Evolutionary conservation across 768 basidiomycete genomes (phyloP), one percentile per base, ranked within the genome.

Genomic region (Rhizopogon rudus): DNA sequence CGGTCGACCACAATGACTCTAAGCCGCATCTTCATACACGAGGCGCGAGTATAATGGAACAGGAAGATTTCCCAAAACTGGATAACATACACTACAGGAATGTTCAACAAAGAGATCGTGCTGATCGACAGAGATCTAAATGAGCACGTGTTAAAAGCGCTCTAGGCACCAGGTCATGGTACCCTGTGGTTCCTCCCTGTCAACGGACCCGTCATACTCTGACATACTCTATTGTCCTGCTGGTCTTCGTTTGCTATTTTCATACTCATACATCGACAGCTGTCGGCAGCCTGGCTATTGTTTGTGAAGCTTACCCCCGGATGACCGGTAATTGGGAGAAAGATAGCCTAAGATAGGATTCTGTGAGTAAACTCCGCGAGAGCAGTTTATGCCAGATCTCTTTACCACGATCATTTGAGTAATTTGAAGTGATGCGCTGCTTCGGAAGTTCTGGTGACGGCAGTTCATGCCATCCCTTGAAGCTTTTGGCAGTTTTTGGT

Each of bases 321-420:
- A 6, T 13, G 16, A 6, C 52, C 52, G 31, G 5, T 43, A 20
- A 22, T 53, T 44, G 40, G 52, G 52, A 41, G 44, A 35, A 13
- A 13, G 35, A 13, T 35, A 35, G 12, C 35, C 35, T 12, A 37
- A 37, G 35, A 13, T 37, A 35, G 35, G 4, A 35, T 12, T 13
- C 1, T 40, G 7, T 44, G 25, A 9, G 17, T 35, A 37, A 25
- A 64, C 60, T 64, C 67, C 65, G 67, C 65, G 65, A 65, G 45
- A 66, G 53, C 65, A 64, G 53, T 56, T 59, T 60, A 55, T 66
- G 64, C 61, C 64, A 65, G 55, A 45, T 17, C 14, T 6, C 35
- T 37, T 58, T 54, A 44, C 60, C 60, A 55, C 57, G 31, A 40
- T 59, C 55, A 57, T 53, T 48, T 57, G 44, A 31, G 28, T 45